A percentile compares a stretch with the other conserved stretches of the same genome.
Conservation (phyloP, 371 early-diverging fungal species). For the Lichtheimia ornata region DNA sequence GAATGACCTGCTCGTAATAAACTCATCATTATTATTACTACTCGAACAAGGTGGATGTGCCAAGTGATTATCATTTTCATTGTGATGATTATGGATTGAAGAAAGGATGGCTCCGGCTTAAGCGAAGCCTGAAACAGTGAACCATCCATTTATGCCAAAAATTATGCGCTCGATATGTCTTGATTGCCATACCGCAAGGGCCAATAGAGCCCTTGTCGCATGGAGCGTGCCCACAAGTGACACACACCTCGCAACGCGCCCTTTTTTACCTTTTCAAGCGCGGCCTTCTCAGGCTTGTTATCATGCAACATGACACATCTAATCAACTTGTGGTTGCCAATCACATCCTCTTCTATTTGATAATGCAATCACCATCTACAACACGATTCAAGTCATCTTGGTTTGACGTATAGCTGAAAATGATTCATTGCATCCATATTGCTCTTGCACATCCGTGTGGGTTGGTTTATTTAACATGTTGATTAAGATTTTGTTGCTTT, state of each 20-base stretch:
- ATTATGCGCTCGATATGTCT: constrained; percentile 65
- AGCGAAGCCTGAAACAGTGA: constrained; percentile 46
- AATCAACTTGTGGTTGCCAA: no score
- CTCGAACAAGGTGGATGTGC: background rate
- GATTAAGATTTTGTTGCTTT: no score
- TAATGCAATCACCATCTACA: no score
- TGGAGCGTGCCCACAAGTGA: constrained; percentile 5
- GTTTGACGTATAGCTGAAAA: no score
- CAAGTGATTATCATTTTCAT: background rate
- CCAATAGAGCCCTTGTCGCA: constrained; percentile 43
- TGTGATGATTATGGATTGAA: background rate
- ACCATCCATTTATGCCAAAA: constrained; percentile 34
- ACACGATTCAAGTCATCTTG: no score
- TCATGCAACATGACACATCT: no score
- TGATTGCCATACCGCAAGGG: constrained; percentile 60
- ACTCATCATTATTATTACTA: background rate
- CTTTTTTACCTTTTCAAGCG: constrained; percentile 31
- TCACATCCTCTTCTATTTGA: no score
- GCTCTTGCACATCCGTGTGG: no score
- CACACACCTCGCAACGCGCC: constrained; percentile 40
- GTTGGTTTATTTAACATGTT: no score
- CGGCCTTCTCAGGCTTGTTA: no score
- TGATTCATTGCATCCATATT: no score
- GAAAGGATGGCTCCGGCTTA: constrained; percentile 41
- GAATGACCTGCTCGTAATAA: background rate